These are phyloP conservation scores for Gracilariopsis chorda DNA, from an alignment of 23 red algal genomes.

Conservation along the genomic window DNA sequence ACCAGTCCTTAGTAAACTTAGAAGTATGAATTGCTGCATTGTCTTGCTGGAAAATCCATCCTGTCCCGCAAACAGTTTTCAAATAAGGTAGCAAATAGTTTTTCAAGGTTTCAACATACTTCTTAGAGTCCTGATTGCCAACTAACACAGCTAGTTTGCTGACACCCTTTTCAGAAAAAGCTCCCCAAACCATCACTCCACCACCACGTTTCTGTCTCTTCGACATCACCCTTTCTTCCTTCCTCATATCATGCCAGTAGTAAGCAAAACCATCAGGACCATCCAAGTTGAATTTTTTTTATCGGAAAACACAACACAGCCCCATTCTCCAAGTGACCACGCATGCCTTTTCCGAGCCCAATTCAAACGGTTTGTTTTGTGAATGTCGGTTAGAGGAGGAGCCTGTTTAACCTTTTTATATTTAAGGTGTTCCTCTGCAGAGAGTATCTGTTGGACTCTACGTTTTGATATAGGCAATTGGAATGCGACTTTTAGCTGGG, in stretches of 20 bases:
- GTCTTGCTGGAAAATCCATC: background rate
- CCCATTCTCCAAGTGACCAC: background rate
- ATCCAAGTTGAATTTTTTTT: background rate
- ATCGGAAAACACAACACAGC: background rate
- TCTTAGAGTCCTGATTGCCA: background rate
- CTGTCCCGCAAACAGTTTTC: too few relatives aligned
- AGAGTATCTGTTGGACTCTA: background rate
- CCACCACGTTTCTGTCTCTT: background rate
- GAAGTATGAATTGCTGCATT: background rate
- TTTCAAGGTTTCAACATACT: background rate
- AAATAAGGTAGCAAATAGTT: background rate
- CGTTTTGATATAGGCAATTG: background rate
- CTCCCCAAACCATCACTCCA: background rate
- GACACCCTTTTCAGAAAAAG: background rate
- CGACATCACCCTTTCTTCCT: background rate
- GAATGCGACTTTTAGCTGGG: background rate
- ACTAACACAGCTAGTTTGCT: background rate
- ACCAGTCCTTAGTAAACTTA: background rate
- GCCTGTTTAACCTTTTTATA: conserved; percentile 2
- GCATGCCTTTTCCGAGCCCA: background rate
- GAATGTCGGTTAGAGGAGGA: background rate
- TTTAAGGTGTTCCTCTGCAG: background rate
- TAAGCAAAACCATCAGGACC: background rate
- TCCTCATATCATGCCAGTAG: background rate
- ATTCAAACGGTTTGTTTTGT: background rate